These are phyloP conservation scores for Pascua sp. DNA, from an alignment of 1,284 basidiomycete species.

Conservation along the genomic window DNA sequence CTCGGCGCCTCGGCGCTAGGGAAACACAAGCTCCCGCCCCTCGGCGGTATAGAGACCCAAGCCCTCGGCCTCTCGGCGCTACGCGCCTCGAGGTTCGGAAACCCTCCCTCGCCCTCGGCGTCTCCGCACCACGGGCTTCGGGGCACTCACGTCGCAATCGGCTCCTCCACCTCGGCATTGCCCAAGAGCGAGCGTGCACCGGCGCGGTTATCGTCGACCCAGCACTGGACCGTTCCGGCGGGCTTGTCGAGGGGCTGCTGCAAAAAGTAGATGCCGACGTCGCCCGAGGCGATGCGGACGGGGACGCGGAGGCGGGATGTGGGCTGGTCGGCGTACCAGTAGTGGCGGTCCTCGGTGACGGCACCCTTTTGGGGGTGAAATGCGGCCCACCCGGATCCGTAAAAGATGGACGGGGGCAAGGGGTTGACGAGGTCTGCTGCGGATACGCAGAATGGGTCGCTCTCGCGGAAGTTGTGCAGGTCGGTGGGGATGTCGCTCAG, in stretches of 20 bases:
- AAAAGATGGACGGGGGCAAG: conserved; percentile 79
- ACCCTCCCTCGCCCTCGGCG: too few species aligned
- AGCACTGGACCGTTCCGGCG: conserved; percentile 47
- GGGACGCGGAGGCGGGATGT: conserved; percentile 42
- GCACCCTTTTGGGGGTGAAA: conserved; percentile 62
- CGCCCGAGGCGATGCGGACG: conserved; percentile 47
- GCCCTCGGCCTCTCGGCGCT: too few species aligned
- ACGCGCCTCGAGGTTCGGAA: too few species aligned
- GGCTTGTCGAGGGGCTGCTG: conserved; percentile 44
- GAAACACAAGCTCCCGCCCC: too few species aligned
- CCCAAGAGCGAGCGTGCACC: conserved; percentile 49
- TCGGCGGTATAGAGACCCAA: too few species aligned
- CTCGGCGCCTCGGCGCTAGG: too few species aligned
- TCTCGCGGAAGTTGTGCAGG: conserved; percentile 67
- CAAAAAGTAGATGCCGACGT: conserved; percentile 52
- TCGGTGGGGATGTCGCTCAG: conserved; percentile 68
- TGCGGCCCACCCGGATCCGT: conserved; percentile 80
- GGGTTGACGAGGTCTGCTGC: conserved; percentile 95
- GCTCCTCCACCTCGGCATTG: conserved; percentile 36
- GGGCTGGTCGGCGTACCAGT: conserved; percentile 69
- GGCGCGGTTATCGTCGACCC: conserved; percentile 51
- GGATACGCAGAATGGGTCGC: conserved; percentile 81
- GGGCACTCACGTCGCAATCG: conserved; percentile 23
- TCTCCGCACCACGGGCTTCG: too few species aligned
- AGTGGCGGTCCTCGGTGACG: conserved; percentile 61